These are phyloP conservation scores for Tetradesmus lagerheimii DNA, from an alignment of 139 green algal genomes.

Conservation along the genomic window DNA sequence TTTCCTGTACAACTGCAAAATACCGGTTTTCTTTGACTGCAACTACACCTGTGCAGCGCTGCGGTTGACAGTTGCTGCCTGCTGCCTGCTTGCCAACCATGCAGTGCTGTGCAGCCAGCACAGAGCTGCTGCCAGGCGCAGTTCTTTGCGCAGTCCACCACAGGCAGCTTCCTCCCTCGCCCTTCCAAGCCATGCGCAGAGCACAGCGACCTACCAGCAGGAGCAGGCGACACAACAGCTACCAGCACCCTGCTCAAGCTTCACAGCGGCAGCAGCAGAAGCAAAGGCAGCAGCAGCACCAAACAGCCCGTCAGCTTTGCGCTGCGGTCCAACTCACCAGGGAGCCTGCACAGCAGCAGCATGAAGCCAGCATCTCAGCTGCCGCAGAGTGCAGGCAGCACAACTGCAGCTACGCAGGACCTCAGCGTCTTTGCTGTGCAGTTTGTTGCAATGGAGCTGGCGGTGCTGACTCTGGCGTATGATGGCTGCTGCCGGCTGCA, in stretches of 20 bases:
- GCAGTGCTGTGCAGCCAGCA: not conserved
- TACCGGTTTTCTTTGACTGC: no score
- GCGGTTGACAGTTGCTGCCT: not conserved
- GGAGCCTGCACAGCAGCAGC: not conserved
- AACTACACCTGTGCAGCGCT: not conserved
- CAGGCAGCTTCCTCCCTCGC: not conserved
- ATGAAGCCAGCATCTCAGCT: not conserved
- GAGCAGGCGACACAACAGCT: not conserved
- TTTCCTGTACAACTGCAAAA: no score
- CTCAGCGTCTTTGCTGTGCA: conserved; percentile 28
- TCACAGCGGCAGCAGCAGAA: not conserved
- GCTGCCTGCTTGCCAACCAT: not conserved
- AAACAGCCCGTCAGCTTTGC: conserved; percentile 14
- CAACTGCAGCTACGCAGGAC: not conserved
- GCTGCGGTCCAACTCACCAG: not conserved
- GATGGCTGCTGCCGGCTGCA: conserved; percentile 40
- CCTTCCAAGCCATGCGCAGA: not conserved
- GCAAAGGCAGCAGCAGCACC: not conserved
- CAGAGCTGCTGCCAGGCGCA: not conserved
- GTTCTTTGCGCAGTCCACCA: not conserved
- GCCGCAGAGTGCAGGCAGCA: not conserved
- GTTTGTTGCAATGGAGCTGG: conserved; percentile 14
- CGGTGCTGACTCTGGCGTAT: conserved; percentile 25
- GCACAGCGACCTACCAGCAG: not conserved
- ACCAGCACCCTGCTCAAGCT: not conserved